Evolutionary conservation across 139 green algal genomes (phyloP), one percentile per base, ranked within the genome.

Genomic region (Chlorella sp.): DNA sequence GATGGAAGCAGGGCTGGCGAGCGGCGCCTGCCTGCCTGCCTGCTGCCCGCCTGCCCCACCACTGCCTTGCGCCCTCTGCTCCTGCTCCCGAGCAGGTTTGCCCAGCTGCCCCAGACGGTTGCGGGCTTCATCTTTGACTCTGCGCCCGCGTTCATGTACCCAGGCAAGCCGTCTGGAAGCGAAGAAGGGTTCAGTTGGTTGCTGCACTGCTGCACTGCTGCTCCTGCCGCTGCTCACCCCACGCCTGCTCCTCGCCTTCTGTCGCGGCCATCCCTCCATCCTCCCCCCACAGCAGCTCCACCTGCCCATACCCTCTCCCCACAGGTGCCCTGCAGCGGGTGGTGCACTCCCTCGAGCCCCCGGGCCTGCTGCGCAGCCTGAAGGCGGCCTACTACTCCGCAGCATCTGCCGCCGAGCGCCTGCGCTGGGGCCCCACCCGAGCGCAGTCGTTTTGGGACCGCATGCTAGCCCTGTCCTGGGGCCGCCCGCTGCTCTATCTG

Each of bases 51-150:
- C n/a, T n/a, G n/a, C 64, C 25, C 11, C 13, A 36, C 47, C 44
- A 1, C 47, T 28, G 23, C 11, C 15, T 47, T 30, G 23, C 67
- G 4, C 23, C 4, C 5, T 23, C 34, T 0, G 26, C 47, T 2
- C 18, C 38, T 67, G 28, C 44, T 51, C 44, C 44, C 21, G 2
- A 28, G 25, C 76, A 86, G 73, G 25, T 82, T 56, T 41, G 13
- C 76, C 13, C 47, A 81, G 26, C 60, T 74, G 6, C 39, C 41
- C 0, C 18, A 32, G n/a, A 81, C 13, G 44, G 44, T 86, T 7
- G 68, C 68, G 0, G 81, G 68, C 38, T 25, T 78, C 23, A 57
- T 86, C 17, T 86, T 86, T n/a, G 81, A 86, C n/a, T 86, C 81
- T 0, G 81, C 81, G 1, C 81, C 81, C 17, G 69, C 65, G 21